Evolutionary conservation across 139 green algal genomes (phyloP), one percentile per base, ranked within the genome.

Genomic region (Penium margaritaceum): DNA sequence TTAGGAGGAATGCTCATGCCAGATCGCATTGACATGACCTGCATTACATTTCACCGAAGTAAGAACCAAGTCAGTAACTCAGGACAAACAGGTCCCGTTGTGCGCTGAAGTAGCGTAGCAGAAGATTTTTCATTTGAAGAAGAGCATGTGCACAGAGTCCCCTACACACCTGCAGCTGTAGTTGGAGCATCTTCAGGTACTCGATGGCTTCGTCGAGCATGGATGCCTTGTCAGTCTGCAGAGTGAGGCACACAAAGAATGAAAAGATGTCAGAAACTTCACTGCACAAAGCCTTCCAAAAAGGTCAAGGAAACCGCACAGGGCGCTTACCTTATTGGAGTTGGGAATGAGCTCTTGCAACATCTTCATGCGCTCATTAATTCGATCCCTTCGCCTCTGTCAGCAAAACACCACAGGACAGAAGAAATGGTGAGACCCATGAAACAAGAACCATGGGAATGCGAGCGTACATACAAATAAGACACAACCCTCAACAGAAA

Each of bases 121-220:
- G n/a, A n/a, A n/a, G n/a, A n/a, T n/a, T n/a, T n/a, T n/a, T n/a
- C n/a, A n/a, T n/a, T n/a, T n/a, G n/a, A n/a, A n/a, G n/a, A n/a
- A n/a, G n/a, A n/a, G n/a, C n/a, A n/a, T n/a, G n/a, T n/a, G n/a
- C n/a, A n/a, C n/a, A n/a, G n/a, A n/a, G n/a, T n/a, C n/a, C n/a
- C n/a, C n/a, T n/a, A n/a, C n/a, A n/a, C n/a, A n/a, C 73, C 73
- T 80, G 73, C 35, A 80, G 21, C 63, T 80, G 73, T n/a, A 46
- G 27, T n/a, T 80, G 73, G 6, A 80, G 73, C 33, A 68, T 80
- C 66, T 80, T 80, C 17, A 80, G 63, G 66, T 80, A 80, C 67
- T 80, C 73, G 17, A 80, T 80, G 36, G 73, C 73, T 35, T 80
- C 73, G 35, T 80, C 73, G 17, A 80, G 41, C 73, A 80, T 77